phyloP scores from a whole-genome alignment of 176 grass and related monocot genomes.

The Neostapfia colusana region DNA sequence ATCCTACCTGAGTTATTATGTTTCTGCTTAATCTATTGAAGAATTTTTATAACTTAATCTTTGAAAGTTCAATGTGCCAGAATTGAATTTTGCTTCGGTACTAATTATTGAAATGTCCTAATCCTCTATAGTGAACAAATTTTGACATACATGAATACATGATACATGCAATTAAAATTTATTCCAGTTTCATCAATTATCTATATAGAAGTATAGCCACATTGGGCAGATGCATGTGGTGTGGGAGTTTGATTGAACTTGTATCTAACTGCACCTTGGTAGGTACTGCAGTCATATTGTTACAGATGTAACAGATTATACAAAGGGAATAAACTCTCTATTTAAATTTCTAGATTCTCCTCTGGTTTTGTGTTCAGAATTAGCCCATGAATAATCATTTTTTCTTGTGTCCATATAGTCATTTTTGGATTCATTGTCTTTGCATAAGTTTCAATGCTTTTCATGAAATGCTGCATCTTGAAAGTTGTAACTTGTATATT shows the following conservation, averaged over 20 bases:
- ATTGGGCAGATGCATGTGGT: too few relatives aligned
- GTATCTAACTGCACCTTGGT: too few relatives aligned
- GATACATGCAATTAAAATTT: too few relatives aligned
- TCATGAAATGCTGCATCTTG: not conserved
- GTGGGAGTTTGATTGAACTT: too few relatives aligned
- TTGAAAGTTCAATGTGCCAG: not conserved
- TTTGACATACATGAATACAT: not conserved
- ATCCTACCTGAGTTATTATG: too few relatives aligned
- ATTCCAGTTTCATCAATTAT: too few relatives aligned
- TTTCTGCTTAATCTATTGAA: slow-evolving; percentile 11
- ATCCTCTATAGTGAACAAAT: not conserved
- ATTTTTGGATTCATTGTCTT: not conserved
- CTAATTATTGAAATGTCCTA: not conserved
- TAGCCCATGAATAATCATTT: not conserved
- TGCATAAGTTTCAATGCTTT: not conserved
- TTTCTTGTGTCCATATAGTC: not conserved
- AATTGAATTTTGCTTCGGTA: slow-evolving; percentile 1
- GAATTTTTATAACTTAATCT: not conserved
- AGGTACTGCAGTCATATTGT: too few relatives aligned
- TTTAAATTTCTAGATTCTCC: too few relatives aligned
- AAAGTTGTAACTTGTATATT: not conserved
- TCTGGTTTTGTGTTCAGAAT: not conserved
- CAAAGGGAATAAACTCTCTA: too few relatives aligned
- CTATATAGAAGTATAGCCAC: too few relatives aligned
- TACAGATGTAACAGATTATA: too few relatives aligned